These are phyloP conservation scores for Botrytis pseudocinerea DNA, from an alignment of 2,329 filamentous ascomycete species.

Conservation along the genomic window DNA sequence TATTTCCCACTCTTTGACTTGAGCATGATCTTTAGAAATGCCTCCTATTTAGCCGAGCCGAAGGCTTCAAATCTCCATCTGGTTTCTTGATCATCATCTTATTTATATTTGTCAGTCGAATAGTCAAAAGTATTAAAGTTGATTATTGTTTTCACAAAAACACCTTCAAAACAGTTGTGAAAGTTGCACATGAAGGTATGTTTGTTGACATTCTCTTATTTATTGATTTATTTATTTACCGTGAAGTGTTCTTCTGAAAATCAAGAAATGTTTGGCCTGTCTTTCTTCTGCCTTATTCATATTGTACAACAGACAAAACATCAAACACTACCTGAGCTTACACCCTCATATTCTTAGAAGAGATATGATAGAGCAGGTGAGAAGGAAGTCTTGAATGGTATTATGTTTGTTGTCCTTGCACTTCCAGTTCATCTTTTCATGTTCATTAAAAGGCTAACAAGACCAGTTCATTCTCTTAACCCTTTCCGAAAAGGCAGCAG, in stretches of 20 bases:
- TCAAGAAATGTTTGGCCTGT: too few species aligned
- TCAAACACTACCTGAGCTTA: not conserved
- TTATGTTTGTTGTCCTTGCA: not conserved
- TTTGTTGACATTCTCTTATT: not conserved
- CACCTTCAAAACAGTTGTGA: not conserved
- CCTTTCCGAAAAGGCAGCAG: not conserved
- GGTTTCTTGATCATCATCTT: not conserved
- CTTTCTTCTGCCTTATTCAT: not conserved
- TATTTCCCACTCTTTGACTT: not conserved
- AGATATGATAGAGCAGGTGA: not conserved
- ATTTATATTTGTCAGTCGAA: not conserved
- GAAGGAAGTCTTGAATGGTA: not conserved
- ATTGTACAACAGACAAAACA: not conserved
- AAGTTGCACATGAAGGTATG: not conserved
- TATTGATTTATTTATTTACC: not conserved
- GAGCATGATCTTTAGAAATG: not conserved
- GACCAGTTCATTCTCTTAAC: not conserved
- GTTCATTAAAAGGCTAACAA: not conserved
- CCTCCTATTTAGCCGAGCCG: conserved; percentile 13
- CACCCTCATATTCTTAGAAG: not conserved
- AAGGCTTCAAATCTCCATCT: not conserved
- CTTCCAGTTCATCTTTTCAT: not conserved
- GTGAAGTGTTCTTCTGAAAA: too few species aligned
- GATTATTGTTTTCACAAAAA: not conserved
- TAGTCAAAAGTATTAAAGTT: rapidly evolving